Percentiles rank a stretch among this genome's conserved stretches.
Evolutionary conservation across 163 green algal genomes (phyloP).

Genomic region (Scenedesmus sp.): DNA sequence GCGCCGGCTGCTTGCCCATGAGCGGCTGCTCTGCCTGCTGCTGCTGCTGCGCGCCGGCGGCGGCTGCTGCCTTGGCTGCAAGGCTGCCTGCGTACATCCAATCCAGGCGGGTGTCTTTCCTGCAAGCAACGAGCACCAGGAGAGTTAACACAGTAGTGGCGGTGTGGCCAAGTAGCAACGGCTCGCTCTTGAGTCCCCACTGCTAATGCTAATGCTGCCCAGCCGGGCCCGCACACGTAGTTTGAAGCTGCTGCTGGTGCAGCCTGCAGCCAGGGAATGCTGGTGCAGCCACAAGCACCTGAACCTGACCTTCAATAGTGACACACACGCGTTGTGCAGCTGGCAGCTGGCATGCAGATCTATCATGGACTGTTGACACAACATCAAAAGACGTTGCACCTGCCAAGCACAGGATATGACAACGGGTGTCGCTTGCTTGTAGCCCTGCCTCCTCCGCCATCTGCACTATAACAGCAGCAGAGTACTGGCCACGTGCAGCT

Average conservation of each 20-base stretch:
- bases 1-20: conserved; percentile 65
- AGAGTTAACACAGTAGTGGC: not conserved
- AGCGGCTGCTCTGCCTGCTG: conserved; percentile 76
- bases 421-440: too few relatives aligned
- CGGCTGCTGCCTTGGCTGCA: conserved; percentile 63
- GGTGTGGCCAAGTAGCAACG: too few relatives aligned
- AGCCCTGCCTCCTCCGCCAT: too few relatives aligned
- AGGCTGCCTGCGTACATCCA: conserved; percentile 95
- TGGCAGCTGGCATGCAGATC: not conserved
- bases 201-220: not conserved
- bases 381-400: too few relatives aligned
- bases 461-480: too few relatives aligned
- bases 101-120: conserved; percentile 83
- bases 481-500: not conserved
- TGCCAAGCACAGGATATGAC: too few relatives aligned
- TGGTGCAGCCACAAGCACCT: not conserved
- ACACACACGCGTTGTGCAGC: not conserved
- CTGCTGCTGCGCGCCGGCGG: conserved; percentile 70
- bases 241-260: not conserved
- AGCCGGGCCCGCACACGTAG: not conserved
- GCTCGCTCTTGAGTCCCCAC: too few relatives aligned
- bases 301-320: not conserved
- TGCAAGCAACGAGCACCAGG: conserved; percentile 53
- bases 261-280: not conserved
- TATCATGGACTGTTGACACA: not conserved